A percentile compares a stretch with the other conserved stretches of the same genome.
Conservation (phyloP, 176 grass and related monocot genomes). For the Aegilops tauschii region DNA sequence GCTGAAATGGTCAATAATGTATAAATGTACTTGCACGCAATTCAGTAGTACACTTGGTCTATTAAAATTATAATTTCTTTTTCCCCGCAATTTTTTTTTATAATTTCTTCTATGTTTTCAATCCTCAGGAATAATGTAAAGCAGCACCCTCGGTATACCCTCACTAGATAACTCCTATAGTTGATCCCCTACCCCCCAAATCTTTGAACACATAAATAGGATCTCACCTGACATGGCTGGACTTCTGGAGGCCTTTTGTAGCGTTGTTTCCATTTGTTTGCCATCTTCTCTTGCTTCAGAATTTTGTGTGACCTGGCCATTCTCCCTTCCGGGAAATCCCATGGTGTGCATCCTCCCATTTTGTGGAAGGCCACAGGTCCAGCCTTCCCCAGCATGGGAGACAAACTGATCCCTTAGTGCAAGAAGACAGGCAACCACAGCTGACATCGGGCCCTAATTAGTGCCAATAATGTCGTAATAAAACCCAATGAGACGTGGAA, state of each 20-base stretch:
- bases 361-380: conserved; percentile 20
- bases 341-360: conserved; percentile 13
- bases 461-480: conserved; percentile 29
- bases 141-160: background rate
- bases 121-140: background rate
- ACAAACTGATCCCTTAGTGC: conserved; percentile 46
- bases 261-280: conserved; percentile 7
- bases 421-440: conserved; percentile 48
- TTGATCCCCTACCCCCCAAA: background rate
- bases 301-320: conserved; percentile 9
- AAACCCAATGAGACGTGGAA: background rate
- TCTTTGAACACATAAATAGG: background rate
- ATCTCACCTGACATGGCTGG: conserved; percentile 32
- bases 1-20: background rate
- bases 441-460: conserved; percentile 50
- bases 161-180: background rate
- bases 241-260: conserved; percentile 29
- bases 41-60: background rate
- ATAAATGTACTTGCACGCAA: background rate
- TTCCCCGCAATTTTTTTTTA: background rate
- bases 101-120: background rate
- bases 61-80: background rate
- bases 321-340: conserved; percentile 27
- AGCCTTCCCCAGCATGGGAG: conserved; percentile 22
- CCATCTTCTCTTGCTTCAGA: conserved; percentile 5